phyloP scores from a whole-genome alignment of 2,329 filamentous ascomycete species.

The Clarireedia monteithiana region DNA sequence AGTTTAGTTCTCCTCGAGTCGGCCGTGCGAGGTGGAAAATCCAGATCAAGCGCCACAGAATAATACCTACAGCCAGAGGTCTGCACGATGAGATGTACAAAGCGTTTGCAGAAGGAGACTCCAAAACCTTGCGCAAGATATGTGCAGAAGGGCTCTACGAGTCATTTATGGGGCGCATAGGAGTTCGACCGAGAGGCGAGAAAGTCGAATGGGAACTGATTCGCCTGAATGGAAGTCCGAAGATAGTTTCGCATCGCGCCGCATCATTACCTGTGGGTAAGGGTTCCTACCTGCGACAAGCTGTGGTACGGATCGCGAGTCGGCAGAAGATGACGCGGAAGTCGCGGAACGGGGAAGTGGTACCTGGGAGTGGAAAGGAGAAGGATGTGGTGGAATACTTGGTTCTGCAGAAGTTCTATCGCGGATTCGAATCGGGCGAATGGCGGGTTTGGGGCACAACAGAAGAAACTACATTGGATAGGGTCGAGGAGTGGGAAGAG shows the following conservation, averaged over 20 bases:
- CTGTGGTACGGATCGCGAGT: constrained; percentile 51
- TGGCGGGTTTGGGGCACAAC: constrained; percentile 63
- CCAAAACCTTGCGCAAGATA: constrained; percentile 40
- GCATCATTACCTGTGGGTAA: constrained; percentile 36
- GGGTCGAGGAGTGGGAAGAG: constrained; percentile 12
- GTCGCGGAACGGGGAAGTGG: constrained; percentile 23
- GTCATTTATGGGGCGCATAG: constrained; percentile 46
- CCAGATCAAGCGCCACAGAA: constrained; percentile 34
- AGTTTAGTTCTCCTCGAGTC: constrained; percentile 13
- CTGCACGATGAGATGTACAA: constrained; percentile 55
- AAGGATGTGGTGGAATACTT: constrained; percentile 56
- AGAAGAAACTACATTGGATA: constrained; percentile 40
- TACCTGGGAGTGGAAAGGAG: constrained; percentile 41
- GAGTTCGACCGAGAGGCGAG: constrained; percentile 39
- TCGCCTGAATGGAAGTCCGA: constrained; percentile 35
- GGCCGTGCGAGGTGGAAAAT: constrained; percentile 16
- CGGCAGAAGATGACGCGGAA: constrained; percentile 44
- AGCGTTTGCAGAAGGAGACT: constrained; percentile 52
- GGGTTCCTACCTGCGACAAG: constrained; percentile 43
- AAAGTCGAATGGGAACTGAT: constrained; percentile 47
- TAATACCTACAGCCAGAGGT: constrained; percentile 46
- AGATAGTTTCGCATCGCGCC: constrained; percentile 43
- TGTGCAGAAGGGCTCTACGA: constrained; percentile 46
- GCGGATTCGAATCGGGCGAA: constrained; percentile 34
- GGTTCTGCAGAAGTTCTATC: constrained; percentile 47